Conservation (phyloP, 2,329 filamentous ascomycete species). For the Penicillium sp. region DNA sequence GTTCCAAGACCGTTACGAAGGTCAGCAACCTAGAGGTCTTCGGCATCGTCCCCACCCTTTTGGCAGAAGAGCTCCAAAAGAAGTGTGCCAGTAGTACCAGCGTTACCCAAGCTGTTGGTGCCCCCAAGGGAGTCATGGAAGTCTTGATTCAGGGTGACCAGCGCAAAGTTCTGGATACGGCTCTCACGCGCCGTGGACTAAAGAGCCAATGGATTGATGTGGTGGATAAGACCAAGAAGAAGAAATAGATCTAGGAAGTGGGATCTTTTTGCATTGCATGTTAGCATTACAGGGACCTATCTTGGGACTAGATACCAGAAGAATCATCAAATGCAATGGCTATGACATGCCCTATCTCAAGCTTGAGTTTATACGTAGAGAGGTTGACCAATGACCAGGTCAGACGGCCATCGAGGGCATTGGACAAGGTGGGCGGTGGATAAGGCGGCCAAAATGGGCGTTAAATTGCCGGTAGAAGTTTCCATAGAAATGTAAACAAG, state of each 20-base stretch:
- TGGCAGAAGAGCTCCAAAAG: constrained; percentile 67
- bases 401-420: no score
- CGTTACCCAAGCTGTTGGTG: constrained; percentile 61
- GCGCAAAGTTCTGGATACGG: constrained; percentile 59
- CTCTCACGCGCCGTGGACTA: constrained; percentile 60
- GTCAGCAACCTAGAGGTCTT: constrained; percentile 63
- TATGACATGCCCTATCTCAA: background rate
- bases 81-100: constrained; percentile 68
- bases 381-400: no score
- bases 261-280: background rate
- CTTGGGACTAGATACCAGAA: background rate
- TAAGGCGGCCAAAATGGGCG: background rate
- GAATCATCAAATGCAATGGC: background rate
- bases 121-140: constrained; percentile 65
- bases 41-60: constrained; percentile 57
- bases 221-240: constrained; percentile 68
- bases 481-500: background rate
- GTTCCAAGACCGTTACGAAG: constrained; percentile 66
- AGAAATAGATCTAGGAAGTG: constrained; percentile 46
- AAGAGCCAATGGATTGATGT: constrained; percentile 61
- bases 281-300: background rate
- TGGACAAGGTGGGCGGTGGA: background rate
- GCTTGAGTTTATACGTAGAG: no score
- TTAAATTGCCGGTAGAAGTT: no score
- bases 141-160: constrained; percentile 69